These are phyloP conservation scores for Debaryomyces robertsiae DNA, from an alignment of 1,139 yeast genomes.

Conservation along the genomic window DNA sequence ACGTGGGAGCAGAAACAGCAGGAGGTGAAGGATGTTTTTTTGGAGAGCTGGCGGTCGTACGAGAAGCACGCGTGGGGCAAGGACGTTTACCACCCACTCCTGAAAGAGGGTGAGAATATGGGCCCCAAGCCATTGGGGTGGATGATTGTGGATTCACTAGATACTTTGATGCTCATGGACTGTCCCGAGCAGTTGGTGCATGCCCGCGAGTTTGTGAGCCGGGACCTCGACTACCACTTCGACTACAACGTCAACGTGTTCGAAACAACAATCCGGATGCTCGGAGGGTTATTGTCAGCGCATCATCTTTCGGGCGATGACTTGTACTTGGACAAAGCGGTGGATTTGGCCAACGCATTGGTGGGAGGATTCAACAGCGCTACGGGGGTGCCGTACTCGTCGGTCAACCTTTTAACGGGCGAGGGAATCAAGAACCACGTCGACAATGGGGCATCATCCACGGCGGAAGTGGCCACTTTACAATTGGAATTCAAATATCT, in stretches of 20 bases:
- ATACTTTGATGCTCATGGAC: constrained; percentile 82
- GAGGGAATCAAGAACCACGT: constrained; percentile 62
- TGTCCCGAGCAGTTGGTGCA: constrained; percentile 62
- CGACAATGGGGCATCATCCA: constrained; percentile 68
- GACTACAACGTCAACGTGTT: constrained; percentile 81
- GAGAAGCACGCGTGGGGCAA: constrained; percentile 79
- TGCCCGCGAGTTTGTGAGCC: constrained; percentile 75
- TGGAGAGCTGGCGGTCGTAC: constrained; percentile 81
- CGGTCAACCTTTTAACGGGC: constrained; percentile 71
- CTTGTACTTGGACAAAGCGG: constrained; percentile 75
- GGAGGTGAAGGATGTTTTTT: constrained; percentile 64
- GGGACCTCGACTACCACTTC: constrained; percentile 50
- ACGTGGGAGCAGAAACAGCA: constrained; percentile 51
- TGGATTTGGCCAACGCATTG: constrained; percentile 67
- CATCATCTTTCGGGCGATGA: constrained; percentile 71
- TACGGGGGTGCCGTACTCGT: constrained; percentile 75
- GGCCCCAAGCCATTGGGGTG: constrained; percentile 87
- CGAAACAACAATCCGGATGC: constrained; percentile 92
- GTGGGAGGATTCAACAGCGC: constrained; percentile 65
- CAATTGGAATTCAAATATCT: constrained; percentile 89
- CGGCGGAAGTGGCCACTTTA: constrained; percentile 88
- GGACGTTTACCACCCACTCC: constrained; percentile 49
- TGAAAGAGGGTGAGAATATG: constrained; percentile 71
- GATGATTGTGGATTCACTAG: constrained; percentile 90
- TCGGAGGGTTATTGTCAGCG: constrained; percentile 89